These are phyloP conservation scores for Petunia axillaris DNA, from an alignment of 257 asterid genomes.

Conservation along the genomic window DNA sequence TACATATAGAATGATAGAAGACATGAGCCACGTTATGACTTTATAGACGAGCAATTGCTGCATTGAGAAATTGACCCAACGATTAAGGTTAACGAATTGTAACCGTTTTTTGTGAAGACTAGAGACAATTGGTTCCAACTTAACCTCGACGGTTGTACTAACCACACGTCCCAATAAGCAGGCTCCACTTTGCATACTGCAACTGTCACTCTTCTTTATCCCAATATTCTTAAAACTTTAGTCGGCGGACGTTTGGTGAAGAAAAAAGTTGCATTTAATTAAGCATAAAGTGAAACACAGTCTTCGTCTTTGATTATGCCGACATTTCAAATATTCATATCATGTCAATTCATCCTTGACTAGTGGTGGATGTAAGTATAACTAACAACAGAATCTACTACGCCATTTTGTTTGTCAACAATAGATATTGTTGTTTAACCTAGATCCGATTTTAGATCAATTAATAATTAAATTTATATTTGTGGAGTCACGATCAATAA, in stretches of 20 bases:
- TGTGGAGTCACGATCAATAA: too few species aligned
- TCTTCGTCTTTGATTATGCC: not conserved
- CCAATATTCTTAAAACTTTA: not conserved
- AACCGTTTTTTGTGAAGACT: too few species aligned
- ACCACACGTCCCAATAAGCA: not conserved
- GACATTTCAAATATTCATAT: not conserved
- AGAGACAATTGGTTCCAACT: too few species aligned
- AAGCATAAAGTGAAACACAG: not conserved
- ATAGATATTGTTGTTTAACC: not conserved
- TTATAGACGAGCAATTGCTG: too few species aligned
- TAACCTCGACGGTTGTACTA: not conserved
- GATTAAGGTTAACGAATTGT: too few species aligned
- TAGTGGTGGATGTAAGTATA: not conserved
- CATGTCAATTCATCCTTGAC: not conserved
- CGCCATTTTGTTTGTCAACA: not conserved
- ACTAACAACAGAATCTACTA: not conserved
- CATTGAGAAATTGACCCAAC: too few species aligned
- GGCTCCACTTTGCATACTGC: not conserved
- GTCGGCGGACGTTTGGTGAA: conserved; percentile 12
- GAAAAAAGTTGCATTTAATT: not conserved
- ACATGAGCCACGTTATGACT: too few species aligned
- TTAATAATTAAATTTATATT: too few species aligned
- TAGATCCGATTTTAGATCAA: too few species aligned
- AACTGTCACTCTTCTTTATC: not conserved
- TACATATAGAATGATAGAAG: too few species aligned